Base-by-base conservation (phyloP, 345 rosid species). In the Clarkia xantiana region DNA sequence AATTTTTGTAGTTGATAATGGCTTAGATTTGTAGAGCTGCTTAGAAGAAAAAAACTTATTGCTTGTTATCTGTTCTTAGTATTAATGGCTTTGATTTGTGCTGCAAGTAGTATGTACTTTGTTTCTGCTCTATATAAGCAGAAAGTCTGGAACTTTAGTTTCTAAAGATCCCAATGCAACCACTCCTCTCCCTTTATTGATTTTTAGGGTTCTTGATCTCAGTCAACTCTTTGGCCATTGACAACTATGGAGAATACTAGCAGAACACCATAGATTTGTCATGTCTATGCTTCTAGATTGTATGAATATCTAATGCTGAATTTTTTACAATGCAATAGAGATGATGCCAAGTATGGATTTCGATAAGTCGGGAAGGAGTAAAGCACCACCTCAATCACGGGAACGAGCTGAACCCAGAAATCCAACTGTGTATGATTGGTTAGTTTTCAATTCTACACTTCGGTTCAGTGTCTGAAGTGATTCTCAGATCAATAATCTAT, bases 361-460 rank as follows among this genome's bases (percentile, higher is more conserved):
- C 60, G 71, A 54, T 67, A 64, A 55, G 60, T 52, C 56, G 25
- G 61, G 56, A 18, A 67, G 67, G 64, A 75, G 70, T 29, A 77
- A 66, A 54, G 6, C 57, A 25, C 10, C 68, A 3, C 44, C 44
- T 55, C 76, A 63, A 49, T 65, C 67, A 43, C n/a, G 29, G 3
- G 62, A 66, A 14, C 53, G 51, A 16, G 52, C 62, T 9, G 79
- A 71, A 47, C 56, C 78, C 25, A 70, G 63, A 71, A 77, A 66
- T 70, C 79, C 69, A 58, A 78, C 69, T 17, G 71, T 71, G 62
- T 69, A 66, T 51, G 84, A 82, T 46, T 86, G 89, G 94, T 82
- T 20, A 49, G 12, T 25, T 12, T 9, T 4, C 34, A 13, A 3
- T 29, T 42, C 46, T 49, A 11, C 6, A 14, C 18, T 1, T 55